Conservation (phyloP, 768 basidiomycete species). For the Multifurca ochricompacta region DNA sequence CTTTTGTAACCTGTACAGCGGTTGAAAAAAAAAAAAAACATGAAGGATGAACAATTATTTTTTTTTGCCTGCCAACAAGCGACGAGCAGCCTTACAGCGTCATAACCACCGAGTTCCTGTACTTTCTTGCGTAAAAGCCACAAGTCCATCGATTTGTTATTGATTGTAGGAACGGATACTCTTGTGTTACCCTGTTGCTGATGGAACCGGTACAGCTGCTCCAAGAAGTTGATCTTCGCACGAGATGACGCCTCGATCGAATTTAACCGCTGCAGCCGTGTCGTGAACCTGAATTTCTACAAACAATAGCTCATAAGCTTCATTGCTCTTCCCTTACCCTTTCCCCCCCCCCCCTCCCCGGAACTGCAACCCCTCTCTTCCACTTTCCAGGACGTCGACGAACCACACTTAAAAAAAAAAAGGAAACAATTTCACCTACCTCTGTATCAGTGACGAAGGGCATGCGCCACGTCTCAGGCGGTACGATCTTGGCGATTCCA, state of each 20-base stretch:
- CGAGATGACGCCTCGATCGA: constrained; percentile 96
- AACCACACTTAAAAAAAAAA: constrained; percentile 24
- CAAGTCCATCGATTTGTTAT: constrained; percentile 86
- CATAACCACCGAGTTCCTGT: constrained; percentile 79
- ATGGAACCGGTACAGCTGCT: constrained; percentile 95
- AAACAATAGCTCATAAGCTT: constrained; percentile 15
- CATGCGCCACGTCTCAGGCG: constrained; percentile 91
- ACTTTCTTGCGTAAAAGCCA: constrained; percentile 93
- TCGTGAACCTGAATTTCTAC: constrained; percentile 91
- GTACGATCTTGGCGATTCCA: constrained; percentile 95
- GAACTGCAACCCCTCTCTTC: too few relatives aligned
- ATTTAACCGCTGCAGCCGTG: constrained; percentile 88
- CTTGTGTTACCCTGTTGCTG: constrained; percentile 89
- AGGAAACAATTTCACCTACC: constrained; percentile 39
- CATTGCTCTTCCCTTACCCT: constrained; percentile 22
- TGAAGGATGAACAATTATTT: neutral
- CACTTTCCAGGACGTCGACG: too few relatives aligned
- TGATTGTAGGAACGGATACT: constrained; percentile 90
- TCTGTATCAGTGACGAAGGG: constrained; percentile 93
- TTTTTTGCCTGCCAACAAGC: neutral
- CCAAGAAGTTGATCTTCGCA: constrained; percentile 94
- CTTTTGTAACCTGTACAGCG: constrained; percentile 62
- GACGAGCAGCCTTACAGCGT: constrained; percentile 49
- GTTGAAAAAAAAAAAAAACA: neutral
- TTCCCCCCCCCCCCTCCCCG: constrained; percentile 22